Evolutionary conservation across 1,284 basidiomycete genomes (phyloP).

Genomic region (Ustilago loliicola): DNA sequence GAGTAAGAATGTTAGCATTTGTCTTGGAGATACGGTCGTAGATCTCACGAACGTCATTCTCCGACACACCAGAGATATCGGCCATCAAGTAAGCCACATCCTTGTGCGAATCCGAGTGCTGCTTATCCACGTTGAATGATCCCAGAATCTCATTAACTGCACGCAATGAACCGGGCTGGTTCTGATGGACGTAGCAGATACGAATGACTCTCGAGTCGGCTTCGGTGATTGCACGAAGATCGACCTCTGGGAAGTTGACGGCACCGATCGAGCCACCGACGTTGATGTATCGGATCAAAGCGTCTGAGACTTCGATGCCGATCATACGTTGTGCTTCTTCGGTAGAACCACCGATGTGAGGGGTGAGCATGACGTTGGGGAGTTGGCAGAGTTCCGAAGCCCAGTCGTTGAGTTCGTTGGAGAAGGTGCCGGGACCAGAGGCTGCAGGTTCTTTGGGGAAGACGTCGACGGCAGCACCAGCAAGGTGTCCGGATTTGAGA

Average conservation of each 20-base stretch:
- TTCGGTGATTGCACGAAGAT: constrained; percentile 84
- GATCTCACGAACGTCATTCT: constrained; percentile 83
- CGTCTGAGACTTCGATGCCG: constrained; percentile 90
- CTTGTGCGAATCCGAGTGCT: constrained; percentile 95
- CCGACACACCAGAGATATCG: constrained; percentile 91
- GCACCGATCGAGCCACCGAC: constrained; percentile 88
- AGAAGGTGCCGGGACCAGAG: constrained; percentile 84
- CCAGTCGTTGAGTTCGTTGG: constrained; percentile 64
- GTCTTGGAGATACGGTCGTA: constrained; percentile 86
- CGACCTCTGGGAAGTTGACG: constrained; percentile 99
- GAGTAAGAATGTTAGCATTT: constrained; percentile 67
- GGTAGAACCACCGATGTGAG: constrained; percentile 98
- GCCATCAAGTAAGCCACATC: constrained; percentile 95
- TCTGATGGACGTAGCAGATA: constrained; percentile 95
- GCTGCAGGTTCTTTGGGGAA: constrained; percentile 92
- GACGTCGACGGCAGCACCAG: constrained; percentile 94
- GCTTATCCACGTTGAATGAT: constrained; percentile 98
- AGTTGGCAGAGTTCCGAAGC: constrained; percentile 60
- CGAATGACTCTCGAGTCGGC: constrained; percentile 87
- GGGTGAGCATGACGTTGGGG: constrained; percentile 72
- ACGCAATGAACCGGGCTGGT: constrained; percentile 96
- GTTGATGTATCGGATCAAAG: constrained; percentile 89
- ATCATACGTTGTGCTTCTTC: constrained; percentile 99
- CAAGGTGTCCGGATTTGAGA: constrained; percentile 85
- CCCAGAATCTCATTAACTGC: constrained; percentile 92